These are phyloP conservation scores for Cydonia oblonga DNA, from an alignment of 331 rosid genomes.

Conservation along the genomic window DNA sequence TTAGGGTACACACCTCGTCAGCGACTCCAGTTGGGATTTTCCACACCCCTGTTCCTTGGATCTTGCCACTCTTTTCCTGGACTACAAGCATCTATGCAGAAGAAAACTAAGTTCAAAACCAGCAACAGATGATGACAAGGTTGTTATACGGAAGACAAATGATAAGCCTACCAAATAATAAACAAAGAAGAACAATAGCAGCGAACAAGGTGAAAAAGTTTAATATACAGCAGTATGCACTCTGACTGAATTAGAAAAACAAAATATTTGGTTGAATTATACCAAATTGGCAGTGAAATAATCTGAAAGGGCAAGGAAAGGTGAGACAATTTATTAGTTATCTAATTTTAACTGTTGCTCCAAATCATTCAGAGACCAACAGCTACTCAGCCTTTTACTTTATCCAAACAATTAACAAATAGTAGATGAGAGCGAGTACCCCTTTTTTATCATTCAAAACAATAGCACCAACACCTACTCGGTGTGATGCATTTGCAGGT, in stretches of 20 bases:
- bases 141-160: not conserved
- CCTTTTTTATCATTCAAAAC: constrained; percentile 49
- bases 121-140: not conserved
- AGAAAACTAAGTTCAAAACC: constrained; percentile 10
- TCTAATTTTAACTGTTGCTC: not conserved
- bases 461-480: constrained; percentile 46
- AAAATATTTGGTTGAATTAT: no score
- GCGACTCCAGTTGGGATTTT: constrained; percentile 69
- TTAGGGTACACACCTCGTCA: constrained; percentile 36
- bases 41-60: constrained; percentile 56
- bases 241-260: no score
- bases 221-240: no score
- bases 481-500: constrained; percentile 72
- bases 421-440: constrained; percentile 29
- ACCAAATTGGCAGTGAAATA: not conserved
- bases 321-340: not conserved
- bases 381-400: not conserved
- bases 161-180: not conserved
- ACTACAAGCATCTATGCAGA: constrained; percentile 36
- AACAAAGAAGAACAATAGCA: not conserved
- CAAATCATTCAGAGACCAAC: not conserved
- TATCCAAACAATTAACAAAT: not conserved
- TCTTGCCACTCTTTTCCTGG: constrained; percentile 59
- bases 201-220: not conserved
- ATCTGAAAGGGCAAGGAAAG: not conserved